These are phyloP conservation scores for Aspergillus pseudotamarii DNA, from an alignment of 2,329 filamentous ascomycete genomes.

Conservation along the genomic window DNA sequence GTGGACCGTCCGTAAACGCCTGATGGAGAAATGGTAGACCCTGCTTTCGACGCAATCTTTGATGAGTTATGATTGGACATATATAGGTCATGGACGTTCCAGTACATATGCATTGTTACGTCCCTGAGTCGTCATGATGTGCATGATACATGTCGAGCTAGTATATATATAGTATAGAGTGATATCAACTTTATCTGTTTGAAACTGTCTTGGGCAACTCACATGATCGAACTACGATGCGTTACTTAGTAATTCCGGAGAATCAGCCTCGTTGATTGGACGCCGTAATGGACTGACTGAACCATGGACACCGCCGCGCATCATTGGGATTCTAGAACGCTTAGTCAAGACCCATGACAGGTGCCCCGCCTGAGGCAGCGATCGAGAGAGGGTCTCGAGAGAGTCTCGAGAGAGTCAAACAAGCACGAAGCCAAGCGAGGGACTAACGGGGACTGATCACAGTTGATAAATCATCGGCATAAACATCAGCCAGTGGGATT, in stretches of 20 bases:
- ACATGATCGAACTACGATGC: neutral
- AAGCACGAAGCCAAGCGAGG: neutral
- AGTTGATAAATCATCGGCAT: neutral
- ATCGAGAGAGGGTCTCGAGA: neutral
- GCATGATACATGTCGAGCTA: neutral
- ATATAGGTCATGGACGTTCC: neutral
- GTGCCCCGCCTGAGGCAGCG: neutral
- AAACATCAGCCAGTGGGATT: neutral
- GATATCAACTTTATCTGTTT: neutral
- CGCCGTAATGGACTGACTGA: neutral
- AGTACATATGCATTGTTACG: neutral
- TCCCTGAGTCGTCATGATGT: neutral
- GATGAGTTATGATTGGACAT: neutral
- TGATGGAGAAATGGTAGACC: conserved; percentile 70
- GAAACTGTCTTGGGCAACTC: neutral
- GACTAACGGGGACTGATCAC: neutral
- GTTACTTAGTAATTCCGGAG: too few relatives aligned
- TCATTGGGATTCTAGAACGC: conserved; percentile 13
- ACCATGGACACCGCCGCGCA: neutral
- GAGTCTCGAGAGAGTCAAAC: neutral
- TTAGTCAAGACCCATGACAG: conserved; percentile 13
- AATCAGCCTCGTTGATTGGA: neutral
- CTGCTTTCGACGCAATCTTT: neutral
- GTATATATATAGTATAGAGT: neutral
- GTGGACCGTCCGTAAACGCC: conserved; percentile 86